Conservation (phyloP, 2,329 filamentous ascomycete species). For the Talaromyces sp. region DNA sequence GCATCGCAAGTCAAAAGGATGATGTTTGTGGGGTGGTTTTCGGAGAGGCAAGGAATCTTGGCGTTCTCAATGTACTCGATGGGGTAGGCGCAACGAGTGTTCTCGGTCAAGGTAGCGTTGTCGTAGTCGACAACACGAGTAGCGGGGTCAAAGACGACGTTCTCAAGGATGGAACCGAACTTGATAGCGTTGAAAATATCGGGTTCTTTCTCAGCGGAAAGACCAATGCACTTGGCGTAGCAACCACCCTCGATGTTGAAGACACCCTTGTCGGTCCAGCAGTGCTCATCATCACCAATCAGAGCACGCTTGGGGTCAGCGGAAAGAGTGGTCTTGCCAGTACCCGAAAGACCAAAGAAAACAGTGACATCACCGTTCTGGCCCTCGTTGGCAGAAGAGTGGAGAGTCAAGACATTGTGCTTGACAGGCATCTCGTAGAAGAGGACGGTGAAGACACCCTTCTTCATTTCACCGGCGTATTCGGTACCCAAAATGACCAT, state of each 20-base stretch:
- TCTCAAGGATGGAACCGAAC: constrained; percentile 96
- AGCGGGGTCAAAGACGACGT: constrained; percentile 92
- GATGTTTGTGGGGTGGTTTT: constrained; percentile 91
- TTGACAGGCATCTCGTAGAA: constrained; percentile 99
- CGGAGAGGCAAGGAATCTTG: constrained; percentile 92
- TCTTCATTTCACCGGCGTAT: constrained; percentile 97
- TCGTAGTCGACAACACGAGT: constrained; percentile 94
- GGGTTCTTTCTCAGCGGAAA: constrained; percentile 97
- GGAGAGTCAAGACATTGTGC: constrained; percentile 96
- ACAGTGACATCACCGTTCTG: constrained; percentile 92
- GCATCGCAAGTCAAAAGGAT: constrained; percentile 97
- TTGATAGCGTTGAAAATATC: constrained; percentile 95
- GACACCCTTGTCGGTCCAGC: constrained; percentile 93
- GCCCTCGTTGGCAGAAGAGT: constrained; percentile 98
- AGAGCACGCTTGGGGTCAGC: constrained; percentile 93
- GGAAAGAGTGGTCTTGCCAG: constrained; percentile 96
- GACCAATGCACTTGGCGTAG: constrained; percentile 97
- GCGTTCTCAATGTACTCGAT: constrained; percentile 99
- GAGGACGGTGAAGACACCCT: constrained; percentile 96
- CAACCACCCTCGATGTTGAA: constrained; percentile 99
- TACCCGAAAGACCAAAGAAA: constrained; percentile 98
- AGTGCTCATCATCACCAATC: constrained; percentile 99
- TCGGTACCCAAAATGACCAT: constrained; percentile 99
- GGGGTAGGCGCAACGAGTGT: constrained; percentile 96
- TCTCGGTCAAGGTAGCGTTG: constrained; percentile 90